Evolutionary conservation across 2,329 filamentous ascomycete species (phyloP).

Genomic region (Colletotrichum sojae): DNA sequence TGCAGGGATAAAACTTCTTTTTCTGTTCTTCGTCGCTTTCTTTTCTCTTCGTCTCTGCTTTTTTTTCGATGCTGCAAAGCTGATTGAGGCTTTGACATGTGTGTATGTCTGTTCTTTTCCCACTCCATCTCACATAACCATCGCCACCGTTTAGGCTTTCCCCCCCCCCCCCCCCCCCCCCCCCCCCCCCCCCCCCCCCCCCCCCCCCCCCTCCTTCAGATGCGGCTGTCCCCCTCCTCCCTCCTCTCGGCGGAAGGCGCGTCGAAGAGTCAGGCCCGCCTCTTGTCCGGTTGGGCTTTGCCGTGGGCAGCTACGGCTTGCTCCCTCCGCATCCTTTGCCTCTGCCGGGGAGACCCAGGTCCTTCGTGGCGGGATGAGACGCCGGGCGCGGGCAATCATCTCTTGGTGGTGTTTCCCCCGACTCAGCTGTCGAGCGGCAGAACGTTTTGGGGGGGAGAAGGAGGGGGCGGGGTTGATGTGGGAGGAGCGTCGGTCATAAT

Average conservation of each 20-base stretch:
- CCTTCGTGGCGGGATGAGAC: constrained; percentile 35
- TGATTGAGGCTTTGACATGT: not conserved
- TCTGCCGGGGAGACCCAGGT: constrained; percentile 33
- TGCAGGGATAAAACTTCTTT: not conserved
- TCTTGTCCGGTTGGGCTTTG: not conserved
- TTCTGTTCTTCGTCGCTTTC: not conserved
- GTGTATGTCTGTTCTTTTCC: constrained; percentile 5
- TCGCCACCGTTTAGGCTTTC: constrained; percentile 37
- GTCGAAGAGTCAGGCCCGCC: constrained; percentile 29
- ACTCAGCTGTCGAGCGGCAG: constrained; percentile 28
- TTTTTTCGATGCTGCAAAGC: constrained; percentile 1
- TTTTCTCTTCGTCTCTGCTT: not conserved
- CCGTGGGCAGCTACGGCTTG: constrained; percentile 6
- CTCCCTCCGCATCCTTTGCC: constrained; percentile 11
- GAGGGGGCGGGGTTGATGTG: not conserved
- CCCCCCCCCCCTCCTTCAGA: constrained; percentile 30
- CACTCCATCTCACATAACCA: constrained; percentile 18
- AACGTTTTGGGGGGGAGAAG: not conserved
- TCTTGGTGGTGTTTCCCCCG: constrained; percentile 32
- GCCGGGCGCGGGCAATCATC: constrained; percentile 19
- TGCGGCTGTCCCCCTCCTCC: constrained; percentile 32
- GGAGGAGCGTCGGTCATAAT: not conserved
- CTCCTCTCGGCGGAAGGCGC: constrained; percentile 5
- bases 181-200: constrained; percentile 22
- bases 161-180: constrained; percentile 24